Conservation (phyloP, 306 rosid species). For the Abrus precatorius region DNA sequence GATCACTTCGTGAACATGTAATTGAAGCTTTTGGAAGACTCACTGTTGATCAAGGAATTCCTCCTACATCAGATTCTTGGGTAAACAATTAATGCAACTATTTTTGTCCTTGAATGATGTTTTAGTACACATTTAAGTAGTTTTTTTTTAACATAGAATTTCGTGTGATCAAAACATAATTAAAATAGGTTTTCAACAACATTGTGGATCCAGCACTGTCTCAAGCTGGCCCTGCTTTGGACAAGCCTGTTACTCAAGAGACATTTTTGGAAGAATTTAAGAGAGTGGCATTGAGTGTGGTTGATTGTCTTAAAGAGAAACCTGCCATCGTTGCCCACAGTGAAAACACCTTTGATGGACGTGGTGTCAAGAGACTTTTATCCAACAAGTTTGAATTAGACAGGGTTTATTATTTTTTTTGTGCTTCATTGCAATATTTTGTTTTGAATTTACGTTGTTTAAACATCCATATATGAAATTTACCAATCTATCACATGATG, state of each 20-base stretch:
- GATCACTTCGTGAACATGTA: constrained; percentile 64
- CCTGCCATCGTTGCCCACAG: constrained; percentile 80
- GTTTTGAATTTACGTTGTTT: constrained; percentile 17
- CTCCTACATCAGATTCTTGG: constrained; percentile 95
- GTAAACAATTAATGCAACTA: constrained; percentile 53
- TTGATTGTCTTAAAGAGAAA: constrained; percentile 46
- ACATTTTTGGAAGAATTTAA: constrained; percentile 78
- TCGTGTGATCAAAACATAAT: constrained; percentile 1
- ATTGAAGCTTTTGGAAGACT: constrained; percentile 74
- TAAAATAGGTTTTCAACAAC: constrained; percentile 65
- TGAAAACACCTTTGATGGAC: constrained; percentile 93
- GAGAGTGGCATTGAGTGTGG: constrained; percentile 62
- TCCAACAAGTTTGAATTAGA: constrained; percentile 94
- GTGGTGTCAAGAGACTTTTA: constrained; percentile 71
- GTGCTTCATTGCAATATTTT: background rate
- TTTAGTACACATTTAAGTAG: background rate
- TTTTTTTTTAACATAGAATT: background rate
- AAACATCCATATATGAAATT: constrained; percentile 7
- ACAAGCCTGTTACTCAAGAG: constrained; percentile 65
- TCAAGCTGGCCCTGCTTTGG: constrained; percentile 58
- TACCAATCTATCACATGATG: constrained; percentile 35
- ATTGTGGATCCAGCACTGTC: constrained; percentile 72
- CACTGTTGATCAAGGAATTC: constrained; percentile 94
- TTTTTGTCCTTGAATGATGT: constrained; percentile 30
- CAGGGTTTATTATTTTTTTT: constrained; percentile 64